These are phyloP conservation scores for Alternaria infectoria DNA, from an alignment of 2,329 filamentous ascomycete genomes.

Conservation along the genomic window DNA sequence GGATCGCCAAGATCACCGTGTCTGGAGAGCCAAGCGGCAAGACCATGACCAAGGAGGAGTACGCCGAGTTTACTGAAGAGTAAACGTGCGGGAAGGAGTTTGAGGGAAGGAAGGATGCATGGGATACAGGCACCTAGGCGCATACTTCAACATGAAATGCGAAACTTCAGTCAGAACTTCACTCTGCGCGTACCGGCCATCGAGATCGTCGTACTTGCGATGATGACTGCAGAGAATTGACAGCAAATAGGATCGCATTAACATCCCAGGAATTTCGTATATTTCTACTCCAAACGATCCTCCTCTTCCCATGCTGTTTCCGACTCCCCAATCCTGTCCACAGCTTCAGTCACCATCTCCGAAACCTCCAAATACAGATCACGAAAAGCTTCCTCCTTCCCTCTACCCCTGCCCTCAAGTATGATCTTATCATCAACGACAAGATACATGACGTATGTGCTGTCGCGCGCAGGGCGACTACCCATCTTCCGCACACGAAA, in stretches of 20 bases:
- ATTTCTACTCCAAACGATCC: background rate
- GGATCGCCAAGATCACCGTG: conserved; percentile 89
- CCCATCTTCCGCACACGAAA: background rate
- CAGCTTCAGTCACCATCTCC: background rate
- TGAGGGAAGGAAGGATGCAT: background rate
- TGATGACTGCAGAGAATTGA: background rate
- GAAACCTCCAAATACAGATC: background rate
- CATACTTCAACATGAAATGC: conserved; percentile 14
- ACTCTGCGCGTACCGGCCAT: background rate
- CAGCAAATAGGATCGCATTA: background rate
- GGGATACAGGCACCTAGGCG: conserved; percentile 3
- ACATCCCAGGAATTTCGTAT: background rate
- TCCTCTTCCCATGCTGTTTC: background rate
- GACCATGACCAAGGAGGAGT: conserved; percentile 79
- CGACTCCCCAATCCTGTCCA: background rate
- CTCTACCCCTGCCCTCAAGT: background rate
- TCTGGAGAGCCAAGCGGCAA: conserved; percentile 64
- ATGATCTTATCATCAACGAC: background rate
- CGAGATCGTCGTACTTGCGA: background rate
- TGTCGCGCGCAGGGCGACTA: background rate
- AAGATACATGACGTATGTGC: background rate
- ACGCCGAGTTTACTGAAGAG: conserved; percentile 75
- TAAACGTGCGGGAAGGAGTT: conserved; percentile 3
- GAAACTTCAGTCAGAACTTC: background rate
- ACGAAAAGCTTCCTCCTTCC: background rate